Evolutionary conservation across 352 stramenopile genomes (phyloP), one percentile per base, ranked within the genome.

Genomic region (Pythium utonaiense): DNA sequence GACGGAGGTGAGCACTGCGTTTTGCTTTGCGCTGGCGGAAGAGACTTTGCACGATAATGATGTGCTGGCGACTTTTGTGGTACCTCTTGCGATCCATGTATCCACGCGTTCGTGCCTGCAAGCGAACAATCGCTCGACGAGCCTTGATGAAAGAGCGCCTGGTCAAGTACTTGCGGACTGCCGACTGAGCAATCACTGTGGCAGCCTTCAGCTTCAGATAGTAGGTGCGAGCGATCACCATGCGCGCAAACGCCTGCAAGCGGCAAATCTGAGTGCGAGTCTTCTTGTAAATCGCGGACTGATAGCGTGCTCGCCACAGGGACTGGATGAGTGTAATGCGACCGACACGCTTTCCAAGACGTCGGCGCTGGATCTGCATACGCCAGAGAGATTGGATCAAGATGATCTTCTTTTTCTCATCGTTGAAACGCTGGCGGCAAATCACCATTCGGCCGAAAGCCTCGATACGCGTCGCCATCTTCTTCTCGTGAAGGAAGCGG

Each of bases 381-480:
- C 86, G 71, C 77, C 78, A 90, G 12, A 95, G 64, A 45, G 86
- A 93, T 48, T 95, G 86, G 8, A 93, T 44, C 2, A 93, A 31
- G 25, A 95, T 71, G 45, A 95, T 88, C 47, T 83, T 80, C 42
- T 79, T 83, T 16, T 73, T 76, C 33, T 83, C 78, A 34, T 79
- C 64, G 1, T 52, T 60, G 70, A 89, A 95, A 6, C 75, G 74
- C 50, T 86, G 74, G 19, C 80, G 82, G 36, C 71, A 90, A 22
- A 93, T 83, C 16, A 94, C 51, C 86, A 95, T 94, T 36, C 84
- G 78, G 0, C 83, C 80, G 60, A 95, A 93, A 12, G 84, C 83
- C 38, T 85, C 80, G 31, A 95, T 89, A 24, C 86, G 84, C 8
- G 84, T 92, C 6, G 86, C 86, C 86, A 96, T 96, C 48, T 92